phyloP scores from a whole-genome alignment of 2,329 filamentous ascomycete genomes.

The Sporothrix luriei region DNA sequence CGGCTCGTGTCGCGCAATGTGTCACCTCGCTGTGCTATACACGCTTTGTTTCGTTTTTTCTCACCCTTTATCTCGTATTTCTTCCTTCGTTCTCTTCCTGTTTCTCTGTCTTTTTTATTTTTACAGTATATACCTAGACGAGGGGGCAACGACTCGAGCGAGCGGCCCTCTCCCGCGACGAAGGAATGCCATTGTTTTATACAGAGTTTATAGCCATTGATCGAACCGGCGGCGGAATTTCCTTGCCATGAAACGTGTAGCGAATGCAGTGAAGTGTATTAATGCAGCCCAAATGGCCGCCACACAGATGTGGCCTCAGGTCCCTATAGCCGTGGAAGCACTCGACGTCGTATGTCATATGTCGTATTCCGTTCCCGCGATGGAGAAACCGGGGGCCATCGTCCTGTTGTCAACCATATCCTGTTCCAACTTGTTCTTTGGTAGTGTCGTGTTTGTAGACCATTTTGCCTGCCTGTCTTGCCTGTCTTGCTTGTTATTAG shows the following conservation, averaged over 20 bases:
- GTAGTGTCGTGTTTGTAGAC: neutral
- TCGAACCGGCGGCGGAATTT: neutral
- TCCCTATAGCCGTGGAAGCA: neutral
- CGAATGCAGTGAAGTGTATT: neutral
- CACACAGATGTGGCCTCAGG: slow-evolving; percentile 20
- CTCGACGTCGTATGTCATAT: no score
- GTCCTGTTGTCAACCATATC: neutral
- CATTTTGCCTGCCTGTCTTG: neutral
- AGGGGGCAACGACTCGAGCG: slow-evolving; percentile 8
- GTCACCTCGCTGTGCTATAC: neutral
- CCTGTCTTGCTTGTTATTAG: no score
- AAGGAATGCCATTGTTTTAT: slow-evolving; percentile 14
- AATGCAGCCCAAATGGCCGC: neutral
- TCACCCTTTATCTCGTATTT: neutral
- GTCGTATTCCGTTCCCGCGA: no score
- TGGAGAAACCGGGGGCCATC: no score
- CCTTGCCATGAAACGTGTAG: neutral
- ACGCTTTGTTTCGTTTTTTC: neutral
- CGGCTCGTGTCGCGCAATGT: neutral
- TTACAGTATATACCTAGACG: slow-evolving; percentile 24
- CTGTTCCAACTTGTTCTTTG: neutral
- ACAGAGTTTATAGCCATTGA: neutral
- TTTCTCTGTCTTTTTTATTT: neutral
- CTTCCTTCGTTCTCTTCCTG: neutral
- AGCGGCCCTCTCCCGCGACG: slow-evolving; percentile 7